A percentile compares a stretch with the other conserved stretches of the same genome.
phyloP scores from a whole-genome alignment of 1,284 basidiomycete species.

The Rhodotorula sp. region DNA sequence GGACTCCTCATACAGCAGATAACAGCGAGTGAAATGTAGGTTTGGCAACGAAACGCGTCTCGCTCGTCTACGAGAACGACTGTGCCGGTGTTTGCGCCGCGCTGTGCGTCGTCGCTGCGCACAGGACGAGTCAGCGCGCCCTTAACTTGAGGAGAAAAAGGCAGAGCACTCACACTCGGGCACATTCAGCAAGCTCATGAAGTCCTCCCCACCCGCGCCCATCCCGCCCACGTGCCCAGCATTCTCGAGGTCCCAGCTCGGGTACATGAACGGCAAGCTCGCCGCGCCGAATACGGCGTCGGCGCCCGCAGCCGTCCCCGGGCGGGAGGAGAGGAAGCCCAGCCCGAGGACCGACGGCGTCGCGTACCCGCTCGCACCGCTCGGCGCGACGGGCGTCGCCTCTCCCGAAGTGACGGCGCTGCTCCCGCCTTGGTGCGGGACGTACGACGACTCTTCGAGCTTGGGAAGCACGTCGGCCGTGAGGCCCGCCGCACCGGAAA shows the following conservation, averaged over 20 bases:
- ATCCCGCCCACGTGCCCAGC: background rate
- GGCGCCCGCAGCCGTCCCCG: background rate
- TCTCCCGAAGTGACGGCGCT: background rate
- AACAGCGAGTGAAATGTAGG: too few relatives aligned
- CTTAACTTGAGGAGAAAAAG: background rate
- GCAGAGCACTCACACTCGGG: background rate
- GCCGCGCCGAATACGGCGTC: background rate
- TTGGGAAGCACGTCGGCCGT: background rate
- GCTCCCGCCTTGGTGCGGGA: background rate
- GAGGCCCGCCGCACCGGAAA: background rate
- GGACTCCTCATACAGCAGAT: too few relatives aligned
- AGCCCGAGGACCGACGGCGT: background rate
- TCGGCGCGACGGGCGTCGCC: background rate
- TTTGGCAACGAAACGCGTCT: background rate
- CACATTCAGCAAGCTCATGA: conserved; percentile 5
- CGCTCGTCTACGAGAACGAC: background rate
- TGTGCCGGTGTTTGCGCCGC: background rate
- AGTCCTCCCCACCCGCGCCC: background rate
- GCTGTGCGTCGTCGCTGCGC: background rate
- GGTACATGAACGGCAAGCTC: conserved; percentile 9
- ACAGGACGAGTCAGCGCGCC: background rate
- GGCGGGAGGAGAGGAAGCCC: background rate
- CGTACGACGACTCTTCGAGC: conserved; percentile 1
- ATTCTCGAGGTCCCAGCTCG: background rate
- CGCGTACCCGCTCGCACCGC: background rate